These are phyloP conservation scores for Penicillium sclerotigenum DNA, from an alignment of 2,329 filamentous ascomycete species.

Conservation along the genomic window DNA sequence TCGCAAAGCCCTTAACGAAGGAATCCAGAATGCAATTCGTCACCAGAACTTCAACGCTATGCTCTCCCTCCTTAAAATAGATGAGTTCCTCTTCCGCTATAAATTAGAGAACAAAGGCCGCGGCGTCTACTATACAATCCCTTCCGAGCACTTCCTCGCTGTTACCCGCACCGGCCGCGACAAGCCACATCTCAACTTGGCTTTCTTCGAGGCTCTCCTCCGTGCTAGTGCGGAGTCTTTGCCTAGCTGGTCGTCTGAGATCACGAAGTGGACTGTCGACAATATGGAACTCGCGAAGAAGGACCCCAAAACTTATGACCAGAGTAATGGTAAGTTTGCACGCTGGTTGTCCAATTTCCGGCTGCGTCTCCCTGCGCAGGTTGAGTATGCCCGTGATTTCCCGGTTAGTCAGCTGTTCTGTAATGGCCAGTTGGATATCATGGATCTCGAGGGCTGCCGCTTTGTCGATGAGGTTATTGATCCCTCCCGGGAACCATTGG, in stretches of 20 bases:
- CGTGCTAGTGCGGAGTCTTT: conserved; percentile 40
- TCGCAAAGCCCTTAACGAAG: conserved; percentile 35
- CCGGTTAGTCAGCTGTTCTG: conserved; percentile 27
- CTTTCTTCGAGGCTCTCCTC: conserved; percentile 34
- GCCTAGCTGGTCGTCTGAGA: conserved; percentile 33
- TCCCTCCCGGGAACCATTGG: conserved; percentile 13
- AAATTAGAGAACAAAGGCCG: background rate
- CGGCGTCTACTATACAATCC: conserved; percentile 26
- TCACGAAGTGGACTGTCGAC: conserved; percentile 39
- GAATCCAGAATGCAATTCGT: conserved; percentile 40
- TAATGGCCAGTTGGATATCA: conserved; percentile 21
- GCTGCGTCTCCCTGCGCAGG: conserved; percentile 28
- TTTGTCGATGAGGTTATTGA: conserved; percentile 29
- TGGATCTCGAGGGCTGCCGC: conserved; percentile 17
- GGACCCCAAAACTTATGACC: background rate
- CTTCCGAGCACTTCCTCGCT: conserved; percentile 35
- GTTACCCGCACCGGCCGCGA: conserved; percentile 27
- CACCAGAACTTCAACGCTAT: conserved; percentile 33
- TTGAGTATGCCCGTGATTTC: conserved; percentile 14
- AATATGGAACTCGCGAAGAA: conserved; percentile 7
- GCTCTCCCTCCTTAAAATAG: conserved; percentile 38
- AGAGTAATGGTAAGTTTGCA: conserved; percentile 26
- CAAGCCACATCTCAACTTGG: conserved; percentile 18
- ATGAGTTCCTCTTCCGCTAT: conserved; percentile 30
- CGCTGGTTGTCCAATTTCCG: conserved; percentile 38